Evolutionary conservation across 179 eudicot species (phyloP), one percentile per base, ranked within the genome.

Genomic region (Camellia oleifera): DNA sequence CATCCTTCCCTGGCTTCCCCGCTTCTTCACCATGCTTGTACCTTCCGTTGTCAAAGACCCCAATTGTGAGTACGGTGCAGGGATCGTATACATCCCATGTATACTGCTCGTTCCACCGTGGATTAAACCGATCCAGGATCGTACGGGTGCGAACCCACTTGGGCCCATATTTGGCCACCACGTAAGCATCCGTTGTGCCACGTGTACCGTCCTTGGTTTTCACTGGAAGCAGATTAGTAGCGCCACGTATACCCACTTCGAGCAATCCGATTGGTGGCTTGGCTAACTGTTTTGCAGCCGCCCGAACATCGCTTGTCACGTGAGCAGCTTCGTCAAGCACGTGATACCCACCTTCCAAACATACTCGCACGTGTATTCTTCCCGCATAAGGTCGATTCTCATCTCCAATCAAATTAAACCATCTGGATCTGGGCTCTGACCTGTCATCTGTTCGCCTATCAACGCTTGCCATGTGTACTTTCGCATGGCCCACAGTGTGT

Each of bases 301-400:
- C 87, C 44, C 90, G 83, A 4, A 90, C 93, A 75, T 93, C 97
- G 26, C 97, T 94, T 17, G 97, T 91, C 88, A 94, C 91, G 79
- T 94, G 97, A 81, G 98, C 95, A 0, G 95, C 98, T 84, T 94
- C 98, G 46, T 94, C 98, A 73, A 92, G 96, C 94, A 94, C 98
- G 90, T 94, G 98, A 83, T 94, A 94, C 40, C 98, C 98, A 15
- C 97, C 98, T 72, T 94, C 97, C 61, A 94, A 76, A 57, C 96
- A 94, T 1, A 84, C 88, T 46, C 89, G 62, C 63, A 94, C 89
- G 81, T 94, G 97, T 83, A 94, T 91, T 64, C 97, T 86, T 5
- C 98, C 97, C 2, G 90, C 90, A 42, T 94, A 94, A 1, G 96
- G 93, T 65, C 86, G 79, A 8, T 77, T 79, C 79, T 89, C 94